Percentiles rank a stretch among this genome's conserved stretches.
These are phyloP conservation scores for Stachybotrys elegans DNA, from an alignment of 2,329 filamentous ascomycete species.

Conservation along the genomic window DNA sequence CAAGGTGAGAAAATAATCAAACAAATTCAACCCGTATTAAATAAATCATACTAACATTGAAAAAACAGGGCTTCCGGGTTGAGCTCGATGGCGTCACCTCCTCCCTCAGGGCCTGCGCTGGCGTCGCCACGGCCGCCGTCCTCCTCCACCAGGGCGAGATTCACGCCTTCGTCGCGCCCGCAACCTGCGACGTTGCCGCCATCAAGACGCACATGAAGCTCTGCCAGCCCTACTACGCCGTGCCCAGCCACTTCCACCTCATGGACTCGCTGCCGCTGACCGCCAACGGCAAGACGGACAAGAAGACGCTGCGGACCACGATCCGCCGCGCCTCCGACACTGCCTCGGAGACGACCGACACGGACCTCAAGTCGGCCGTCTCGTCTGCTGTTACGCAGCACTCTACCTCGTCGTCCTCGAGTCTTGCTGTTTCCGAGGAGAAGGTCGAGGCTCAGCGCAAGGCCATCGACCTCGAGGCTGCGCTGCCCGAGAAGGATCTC, in stretches of 20 bases:
- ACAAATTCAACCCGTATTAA: too few species aligned
- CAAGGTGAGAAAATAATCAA: conserved; percentile 37
- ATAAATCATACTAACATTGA: neutral
- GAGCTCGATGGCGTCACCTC: conserved; percentile 53
- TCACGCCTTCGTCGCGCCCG: conserved; percentile 43
- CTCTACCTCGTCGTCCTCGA: conserved; percentile 23
- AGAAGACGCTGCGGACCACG: conserved; percentile 30
- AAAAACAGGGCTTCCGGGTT: conserved; percentile 53
- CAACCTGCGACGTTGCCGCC: conserved; percentile 23
- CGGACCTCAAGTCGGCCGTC: neutral
- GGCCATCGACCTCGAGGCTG: conserved; percentile 21
- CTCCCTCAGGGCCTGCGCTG: conserved; percentile 37
- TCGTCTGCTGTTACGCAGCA: neutral
- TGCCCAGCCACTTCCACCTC: conserved; percentile 40
- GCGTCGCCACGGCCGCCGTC: conserved; percentile 40
- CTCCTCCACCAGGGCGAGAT: conserved; percentile 42
- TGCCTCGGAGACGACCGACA: neutral
- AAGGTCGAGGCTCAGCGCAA: conserved; percentile 13
- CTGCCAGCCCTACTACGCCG: conserved; percentile 49
- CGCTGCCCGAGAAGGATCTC: conserved; percentile 36
- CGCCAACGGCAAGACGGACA: conserved; percentile 52
- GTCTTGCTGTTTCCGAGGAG: conserved; percentile 14
- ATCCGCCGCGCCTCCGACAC: neutral
- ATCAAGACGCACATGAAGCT: conserved; percentile 34
- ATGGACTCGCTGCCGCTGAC: conserved; percentile 43